phyloP scores from a whole-genome alignment of 371 early-diverging fungal species.

The Amoeboaphelidium occidentale region DNA sequence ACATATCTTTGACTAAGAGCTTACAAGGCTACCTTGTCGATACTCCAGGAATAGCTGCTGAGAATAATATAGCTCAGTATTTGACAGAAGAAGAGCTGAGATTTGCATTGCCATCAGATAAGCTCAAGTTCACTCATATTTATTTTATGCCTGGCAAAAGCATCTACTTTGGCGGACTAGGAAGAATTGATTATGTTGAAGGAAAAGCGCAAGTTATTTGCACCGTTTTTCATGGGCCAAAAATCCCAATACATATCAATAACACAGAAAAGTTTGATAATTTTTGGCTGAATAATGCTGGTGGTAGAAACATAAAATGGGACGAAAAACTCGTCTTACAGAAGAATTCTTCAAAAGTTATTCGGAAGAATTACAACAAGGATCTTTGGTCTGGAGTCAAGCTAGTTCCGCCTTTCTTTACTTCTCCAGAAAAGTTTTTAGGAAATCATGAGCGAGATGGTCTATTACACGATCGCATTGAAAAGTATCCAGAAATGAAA shows the following conservation, averaged over 20 bases:
- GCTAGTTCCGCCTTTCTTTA: no score
- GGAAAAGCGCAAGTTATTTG: constrained; percentile 18
- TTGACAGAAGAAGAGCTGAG: constrained; percentile 25
- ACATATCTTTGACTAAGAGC: no score
- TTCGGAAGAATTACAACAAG: no score
- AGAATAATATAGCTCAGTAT: constrained; percentile 20
- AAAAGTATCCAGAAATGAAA: no score
- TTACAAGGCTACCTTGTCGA: constrained; percentile 28
- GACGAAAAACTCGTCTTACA: no score
- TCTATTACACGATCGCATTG: no score
- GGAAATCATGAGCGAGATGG: no score
- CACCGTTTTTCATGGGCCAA: constrained; percentile 30
- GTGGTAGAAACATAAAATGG: no score
- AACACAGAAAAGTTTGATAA: constrained; percentile 21
- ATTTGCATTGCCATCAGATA: constrained; percentile 13
- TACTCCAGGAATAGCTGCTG: constrained; percentile 38
- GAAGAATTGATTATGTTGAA: constrained; percentile 30
- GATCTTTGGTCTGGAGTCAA: no score
- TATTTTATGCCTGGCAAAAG: constrained; percentile 23
- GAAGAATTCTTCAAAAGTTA: no score
- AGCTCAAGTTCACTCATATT: constrained; percentile 26
- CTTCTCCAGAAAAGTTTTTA: no score
- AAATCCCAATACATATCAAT: constrained; percentile 27
- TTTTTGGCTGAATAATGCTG: no score
- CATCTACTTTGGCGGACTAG: constrained; percentile 27